A percentile compares a stretch with the other conserved stretches of the same genome.
Conservation (phyloP, 129 eudicot species). For the Silybum marianum region DNA sequence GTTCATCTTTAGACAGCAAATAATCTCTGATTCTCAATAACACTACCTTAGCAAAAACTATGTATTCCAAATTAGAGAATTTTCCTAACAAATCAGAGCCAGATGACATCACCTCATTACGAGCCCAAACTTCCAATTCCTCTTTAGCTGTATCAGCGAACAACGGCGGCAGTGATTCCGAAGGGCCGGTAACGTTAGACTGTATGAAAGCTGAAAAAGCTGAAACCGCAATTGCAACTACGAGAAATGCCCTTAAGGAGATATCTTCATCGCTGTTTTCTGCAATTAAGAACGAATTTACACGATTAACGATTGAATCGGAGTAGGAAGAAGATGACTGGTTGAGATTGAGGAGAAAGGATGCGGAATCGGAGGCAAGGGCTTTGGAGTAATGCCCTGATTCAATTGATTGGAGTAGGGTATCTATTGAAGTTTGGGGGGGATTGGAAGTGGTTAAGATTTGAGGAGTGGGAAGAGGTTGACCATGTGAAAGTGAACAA, state of each 20-base stretch:
- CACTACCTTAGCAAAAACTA: constrained; percentile 67
- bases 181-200: constrained; percentile 71
- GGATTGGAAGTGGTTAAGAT: constrained; percentile 16
- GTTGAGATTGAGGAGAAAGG: constrained; percentile 20
- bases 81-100: constrained; percentile 86
- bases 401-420: constrained; percentile 53
- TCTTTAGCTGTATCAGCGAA: constrained; percentile 9
- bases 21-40: constrained; percentile 56
- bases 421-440: constrained; percentile 39
- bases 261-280: constrained; percentile 28
- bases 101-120: constrained; percentile 64
- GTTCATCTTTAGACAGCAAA: constrained; percentile 11
- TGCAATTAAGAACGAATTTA: constrained; percentile 42
- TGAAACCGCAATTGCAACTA: constrained; percentile 57
- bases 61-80: constrained; percentile 70
- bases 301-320: constrained; percentile 36
- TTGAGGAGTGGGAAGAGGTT: constrained; percentile 22
- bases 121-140: constrained; percentile 80
- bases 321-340: constrained; percentile 28
- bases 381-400: constrained; percentile 58
- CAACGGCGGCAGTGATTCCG: constrained; percentile 54
- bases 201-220: constrained; percentile 75
- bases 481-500: constrained; percentile 39
- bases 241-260: constrained; percentile 38
- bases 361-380: constrained; percentile 44